These are phyloP conservation scores for Salix udensis DNA, from an alignment of 345 rosid species.

Conservation along the genomic window DNA sequence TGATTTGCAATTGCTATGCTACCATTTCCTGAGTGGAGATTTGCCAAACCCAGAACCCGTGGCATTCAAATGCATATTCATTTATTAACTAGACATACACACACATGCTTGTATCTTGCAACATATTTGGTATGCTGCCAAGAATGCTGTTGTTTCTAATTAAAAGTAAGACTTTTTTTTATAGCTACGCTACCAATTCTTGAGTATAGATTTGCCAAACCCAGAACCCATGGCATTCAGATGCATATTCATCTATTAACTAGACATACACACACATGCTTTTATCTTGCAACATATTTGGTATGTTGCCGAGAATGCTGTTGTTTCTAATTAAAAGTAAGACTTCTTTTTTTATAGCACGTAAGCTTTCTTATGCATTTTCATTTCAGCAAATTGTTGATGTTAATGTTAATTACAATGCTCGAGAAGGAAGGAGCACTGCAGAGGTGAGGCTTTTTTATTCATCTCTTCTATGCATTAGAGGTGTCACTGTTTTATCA, in stretches of 20 bases:
- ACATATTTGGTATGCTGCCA: too few species aligned
- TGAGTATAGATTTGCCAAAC: conserved; percentile 5
- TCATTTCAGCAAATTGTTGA: conserved; percentile 58
- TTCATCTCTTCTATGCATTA: not conserved
- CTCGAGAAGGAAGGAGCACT: conserved; percentile 78
- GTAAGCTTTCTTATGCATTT: conserved; percentile 8
- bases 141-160: too few species aligned
- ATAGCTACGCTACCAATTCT: not conserved
- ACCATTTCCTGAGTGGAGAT: not conserved
- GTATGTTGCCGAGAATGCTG: too few species aligned
- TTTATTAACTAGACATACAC: not conserved
- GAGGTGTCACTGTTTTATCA: not conserved
- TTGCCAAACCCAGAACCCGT: not conserved
- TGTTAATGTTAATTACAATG: conserved; percentile 59
- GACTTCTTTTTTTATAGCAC: not conserved
- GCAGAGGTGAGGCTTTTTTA: conserved; percentile 43
- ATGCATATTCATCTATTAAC: not conserved
- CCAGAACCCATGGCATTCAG: not conserved
- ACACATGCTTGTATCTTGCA: too few species aligned
- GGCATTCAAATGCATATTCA: not conserved
- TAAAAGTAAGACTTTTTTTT: not conserved
- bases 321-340: too few species aligned
- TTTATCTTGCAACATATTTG: too few species aligned
- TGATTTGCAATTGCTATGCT: conserved; percentile 3
- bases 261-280: too few species aligned